Base-by-base conservation (phyloP, 1,284 basidiomycete genomes). In the Leccinum subrobustum region DNA sequence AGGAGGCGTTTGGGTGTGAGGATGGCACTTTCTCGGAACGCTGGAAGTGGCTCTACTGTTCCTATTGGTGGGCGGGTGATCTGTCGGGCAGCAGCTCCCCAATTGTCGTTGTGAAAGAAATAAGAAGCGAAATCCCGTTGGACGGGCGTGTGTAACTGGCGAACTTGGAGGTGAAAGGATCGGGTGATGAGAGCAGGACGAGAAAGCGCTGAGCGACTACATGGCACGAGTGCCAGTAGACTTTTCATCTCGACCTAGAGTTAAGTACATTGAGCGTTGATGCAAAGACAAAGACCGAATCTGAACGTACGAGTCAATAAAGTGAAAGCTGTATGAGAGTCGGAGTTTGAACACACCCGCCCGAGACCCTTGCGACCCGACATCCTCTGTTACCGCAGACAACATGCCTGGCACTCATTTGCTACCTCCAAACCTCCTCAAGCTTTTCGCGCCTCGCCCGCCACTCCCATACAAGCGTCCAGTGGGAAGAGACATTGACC, bases 381-480 rank as follows among this genome's bases (percentile, higher is more conserved):
- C 53, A 16, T 31, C 23, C 53, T 70, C 62, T 57, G 50, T 57
- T 61, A 59, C 56, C 20, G 60, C 33, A 35, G 59, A 63, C 69
- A 68, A 65, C 48, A 91, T 91, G 89, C 89, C 89, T 31, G 89
- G 89, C 53, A 95, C 93, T 7, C 90, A 95, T 76, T 82, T 96
- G 44, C 84, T 98, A 50, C 95, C 95, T 6, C 93, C 94, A 8
- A 96, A 97, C 76, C 86, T 98, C 56, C 86, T 97, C 74, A 93
- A 95, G 75, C 89, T 98, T 66, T 98, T 98, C 73, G 91, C 94
- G 0, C 95, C 95, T 14, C 87, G 95, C 16, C 92, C 95, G 1
- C 91, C 90, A 3, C 83, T 96, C 1, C 89, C 89, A 0, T 97
- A 94, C 73, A 73, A 88, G 44, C 88, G 93, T 31, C 94, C 95